phyloP scores from a whole-genome alignment of 2,329 filamentous ascomycete genomes.

The Xylariaceae sp. region DNA sequence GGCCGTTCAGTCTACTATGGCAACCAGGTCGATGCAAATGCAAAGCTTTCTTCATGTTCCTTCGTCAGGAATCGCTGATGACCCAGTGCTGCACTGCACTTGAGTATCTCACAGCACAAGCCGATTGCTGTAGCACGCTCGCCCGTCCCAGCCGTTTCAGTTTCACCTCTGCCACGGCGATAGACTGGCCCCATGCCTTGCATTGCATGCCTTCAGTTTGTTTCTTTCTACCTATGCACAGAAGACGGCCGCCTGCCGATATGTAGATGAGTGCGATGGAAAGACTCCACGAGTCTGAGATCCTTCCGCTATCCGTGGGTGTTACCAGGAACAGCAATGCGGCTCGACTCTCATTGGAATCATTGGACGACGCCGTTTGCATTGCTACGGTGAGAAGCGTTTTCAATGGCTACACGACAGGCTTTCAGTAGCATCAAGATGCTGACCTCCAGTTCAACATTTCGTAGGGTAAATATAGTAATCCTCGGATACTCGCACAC shows the following conservation, averaged over 20 bases:
- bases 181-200: too few species aligned
- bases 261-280: conserved; percentile 8
- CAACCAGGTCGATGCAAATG: too few species aligned
- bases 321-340: conserved; percentile 18
- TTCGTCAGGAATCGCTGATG: too few species aligned
- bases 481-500: conserved; percentile 25
- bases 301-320: conserved; percentile 18
- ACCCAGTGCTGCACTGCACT: too few species aligned
- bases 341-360: conserved; percentile 23
- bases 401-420: conserved; percentile 29
- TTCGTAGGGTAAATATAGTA: conserved; percentile 11
- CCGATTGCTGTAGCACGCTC: too few species aligned
- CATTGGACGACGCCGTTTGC: conserved; percentile 30
- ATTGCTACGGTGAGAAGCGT: conserved; percentile 21
- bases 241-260: conserved; percentile 16
- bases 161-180: too few species aligned
- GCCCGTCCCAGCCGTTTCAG: too few species aligned
- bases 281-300: conserved; percentile 16
- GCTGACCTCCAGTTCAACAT: conserved; percentile 19
- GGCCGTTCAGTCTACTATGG: too few species aligned
- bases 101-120: too few species aligned
- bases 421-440: conserved; percentile 25
- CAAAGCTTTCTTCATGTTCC: too few species aligned
- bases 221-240: conserved; percentile 11
- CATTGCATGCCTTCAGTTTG: conserved; percentile 4